Percentiles rank a stretch among this genome's conserved stretches.
phyloP scores from a whole-genome alignment of 2,329 filamentous ascomycete genomes.

The Fusarium denticulatum region DNA sequence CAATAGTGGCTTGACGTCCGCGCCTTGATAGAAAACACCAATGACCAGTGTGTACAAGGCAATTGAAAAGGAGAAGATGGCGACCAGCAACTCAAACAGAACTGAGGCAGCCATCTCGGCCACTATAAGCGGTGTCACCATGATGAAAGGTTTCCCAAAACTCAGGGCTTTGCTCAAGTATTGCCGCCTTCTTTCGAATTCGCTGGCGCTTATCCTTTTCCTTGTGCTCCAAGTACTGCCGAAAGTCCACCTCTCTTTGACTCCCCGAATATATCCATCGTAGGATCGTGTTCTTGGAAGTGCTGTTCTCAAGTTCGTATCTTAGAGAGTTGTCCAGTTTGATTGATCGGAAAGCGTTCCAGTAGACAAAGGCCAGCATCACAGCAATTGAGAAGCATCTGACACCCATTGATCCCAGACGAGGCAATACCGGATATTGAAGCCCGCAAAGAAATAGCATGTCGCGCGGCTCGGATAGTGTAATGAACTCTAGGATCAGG shows the following conservation, averaged over 20 bases:
- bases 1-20: not conserved
- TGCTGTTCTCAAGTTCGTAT: not conserved
- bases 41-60: constrained; percentile 9
- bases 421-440: not conserved
- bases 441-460: constrained; percentile 15
- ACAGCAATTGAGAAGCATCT: constrained; percentile 8
- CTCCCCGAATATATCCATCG: not conserved
- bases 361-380: constrained; percentile 13
- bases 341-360: constrained; percentile 22
- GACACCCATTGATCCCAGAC: not conserved
- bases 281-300: not conserved
- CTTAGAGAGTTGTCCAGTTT: not conserved
- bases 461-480: constrained; percentile 3
- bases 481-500: constrained; percentile 6
- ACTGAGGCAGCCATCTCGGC: constrained; percentile 12
- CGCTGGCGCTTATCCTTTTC: not conserved
- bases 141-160: constrained; percentile 3
- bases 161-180: not conserved
- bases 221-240: not conserved
- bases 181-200: not conserved
- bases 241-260: not conserved
- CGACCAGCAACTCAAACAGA: constrained; percentile 11
- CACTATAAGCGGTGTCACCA: constrained; percentile 1
- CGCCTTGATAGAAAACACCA: not conserved
- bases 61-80: not conserved